A percentile compares a stretch with the other conserved stretches of the same genome.
Conservation (phyloP, 1,284 basidiomycete genomes). For the Papiliotrema nemorosa region DNA sequence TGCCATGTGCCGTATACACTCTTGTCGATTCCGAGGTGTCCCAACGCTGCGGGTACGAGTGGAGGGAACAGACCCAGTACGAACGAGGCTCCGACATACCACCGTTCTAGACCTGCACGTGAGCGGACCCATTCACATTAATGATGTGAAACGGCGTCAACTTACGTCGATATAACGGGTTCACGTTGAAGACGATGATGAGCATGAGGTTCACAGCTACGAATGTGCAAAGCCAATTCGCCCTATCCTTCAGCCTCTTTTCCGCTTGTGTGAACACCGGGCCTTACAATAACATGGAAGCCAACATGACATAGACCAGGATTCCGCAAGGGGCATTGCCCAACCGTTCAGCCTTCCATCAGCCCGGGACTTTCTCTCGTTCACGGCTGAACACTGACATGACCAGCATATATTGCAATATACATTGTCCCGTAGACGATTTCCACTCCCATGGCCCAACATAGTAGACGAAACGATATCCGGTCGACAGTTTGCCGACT, state of each 20-base stretch:
- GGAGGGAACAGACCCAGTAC: slow-evolving; percentile 1
- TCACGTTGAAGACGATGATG: slow-evolving; percentile 21
- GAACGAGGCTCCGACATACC: slow-evolving; percentile 4
- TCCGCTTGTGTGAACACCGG: not conserved
- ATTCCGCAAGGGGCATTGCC: not conserved
- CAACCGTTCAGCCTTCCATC: not conserved
- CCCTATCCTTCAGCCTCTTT: not conserved
- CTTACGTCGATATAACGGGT: slow-evolving; percentile 19
- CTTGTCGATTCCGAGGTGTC: slow-evolving; percentile 4
- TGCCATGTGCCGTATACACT: slow-evolving; percentile 3
- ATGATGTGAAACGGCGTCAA: slow-evolving; percentile 7
- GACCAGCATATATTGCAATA: not conserved
- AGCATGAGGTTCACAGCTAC: slow-evolving; percentile 18
- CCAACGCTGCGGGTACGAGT: slow-evolving; percentile 1
- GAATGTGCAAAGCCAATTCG: slow-evolving; percentile 10
- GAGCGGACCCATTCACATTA: not conserved
- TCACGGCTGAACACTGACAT: slow-evolving; percentile 2
- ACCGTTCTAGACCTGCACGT: slow-evolving; percentile 3
- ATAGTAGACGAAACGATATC: slow-evolving; percentile 11
- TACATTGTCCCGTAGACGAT: slow-evolving; percentile 7
- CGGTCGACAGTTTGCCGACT: slow-evolving; percentile 8
- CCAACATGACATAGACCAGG: not conserved
- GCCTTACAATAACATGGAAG: not conserved
- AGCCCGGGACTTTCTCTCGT: not conserved
- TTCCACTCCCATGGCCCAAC: slow-evolving; percentile 8